Conservation (phyloP, 1,284 basidiomycete genomes). For the Laetiporus sulphureus region DNA sequence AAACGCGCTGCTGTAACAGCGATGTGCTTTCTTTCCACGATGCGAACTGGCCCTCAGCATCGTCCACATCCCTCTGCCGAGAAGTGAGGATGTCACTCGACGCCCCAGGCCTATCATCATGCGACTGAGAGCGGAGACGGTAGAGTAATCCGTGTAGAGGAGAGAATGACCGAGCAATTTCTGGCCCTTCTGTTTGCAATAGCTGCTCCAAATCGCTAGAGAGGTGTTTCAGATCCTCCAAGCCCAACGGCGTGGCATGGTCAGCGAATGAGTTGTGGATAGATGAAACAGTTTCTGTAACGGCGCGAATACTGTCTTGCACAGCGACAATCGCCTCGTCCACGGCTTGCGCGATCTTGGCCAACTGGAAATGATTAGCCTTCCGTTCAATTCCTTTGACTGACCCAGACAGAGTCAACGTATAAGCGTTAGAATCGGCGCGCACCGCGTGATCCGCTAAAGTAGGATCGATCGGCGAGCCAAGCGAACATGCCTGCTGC, state of each 20-base stretch:
- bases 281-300: slow-evolving; percentile 31
- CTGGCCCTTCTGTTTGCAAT: slow-evolving; percentile 27
- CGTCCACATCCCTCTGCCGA: slow-evolving; percentile 40
- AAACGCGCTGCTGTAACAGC: slow-evolving; percentile 27
- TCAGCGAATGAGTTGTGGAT: slow-evolving; percentile 29
- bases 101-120: slow-evolving; percentile 32
- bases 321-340: slow-evolving; percentile 37
- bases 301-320: slow-evolving; percentile 31
- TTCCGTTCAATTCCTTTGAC: slow-evolving; percentile 44
- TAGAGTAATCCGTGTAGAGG: slow-evolving; percentile 44
- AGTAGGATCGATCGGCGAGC: slow-evolving; percentile 52
- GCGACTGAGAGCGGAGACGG: slow-evolving; percentile 40
- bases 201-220: slow-evolving; percentile 31
- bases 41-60: slow-evolving; percentile 40
- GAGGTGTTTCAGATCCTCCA: slow-evolving; percentile 30
- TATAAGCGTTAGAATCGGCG: slow-evolving; percentile 60
- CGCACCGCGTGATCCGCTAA: slow-evolving; percentile 66
- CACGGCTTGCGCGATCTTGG: slow-evolving; percentile 45
- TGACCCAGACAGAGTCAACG: slow-evolving; percentile 53
- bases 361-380: slow-evolving; percentile 41
- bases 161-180: slow-evolving; percentile 42
- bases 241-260: slow-evolving; percentile 19
- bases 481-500: slow-evolving; percentile 26
- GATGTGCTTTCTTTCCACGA: slow-evolving; percentile 41
- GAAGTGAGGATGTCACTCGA: slow-evolving; percentile 39